Percentiles rank a stretch among this genome's conserved stretches.
phyloP scores from a whole-genome alignment of 768 basidiomycete species.

The Ephemerocybe angulata region DNA sequence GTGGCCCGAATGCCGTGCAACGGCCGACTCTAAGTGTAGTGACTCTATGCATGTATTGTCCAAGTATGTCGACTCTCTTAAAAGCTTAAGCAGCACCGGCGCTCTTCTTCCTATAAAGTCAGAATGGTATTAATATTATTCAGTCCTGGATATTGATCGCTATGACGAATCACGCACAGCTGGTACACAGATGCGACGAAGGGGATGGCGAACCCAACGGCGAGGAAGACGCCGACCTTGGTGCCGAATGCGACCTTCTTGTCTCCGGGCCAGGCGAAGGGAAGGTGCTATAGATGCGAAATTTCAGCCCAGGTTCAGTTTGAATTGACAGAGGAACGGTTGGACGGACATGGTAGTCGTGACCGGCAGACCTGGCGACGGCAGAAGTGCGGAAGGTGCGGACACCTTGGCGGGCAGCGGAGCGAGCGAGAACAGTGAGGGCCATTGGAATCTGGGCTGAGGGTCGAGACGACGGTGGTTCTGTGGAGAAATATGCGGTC shows the following conservation, averaged over 20 bases:
- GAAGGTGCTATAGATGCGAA: conserved; percentile 43
- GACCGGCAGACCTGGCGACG: conserved; percentile 40
- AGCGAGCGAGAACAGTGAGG: conserved; percentile 40
- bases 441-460: conserved; percentile 36
- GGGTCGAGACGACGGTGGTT: not conserved
- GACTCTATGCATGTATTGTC: conserved; percentile 3
- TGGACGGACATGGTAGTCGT: conserved; percentile 51
- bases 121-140: conserved; percentile 3
- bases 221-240: conserved; percentile 47
- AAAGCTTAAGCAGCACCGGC: conserved; percentile 27
- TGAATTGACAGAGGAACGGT: not conserved
- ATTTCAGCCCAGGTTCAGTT: conserved; percentile 4
- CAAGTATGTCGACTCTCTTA: conserved; percentile 3
- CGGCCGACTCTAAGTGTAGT: not conserved
- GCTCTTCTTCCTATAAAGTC: conserved; percentile 40
- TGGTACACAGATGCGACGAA: conserved; percentile 60
- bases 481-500: not conserved
- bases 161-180: conserved; percentile 46
- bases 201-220: conserved; percentile 61
- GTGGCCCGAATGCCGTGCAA: not conserved
- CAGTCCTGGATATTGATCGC: conserved; percentile 1
- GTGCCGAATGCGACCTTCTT: conserved; percentile 47
- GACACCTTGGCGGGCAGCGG: conserved; percentile 32
- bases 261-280: conserved; percentile 50
- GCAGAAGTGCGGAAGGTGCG: conserved; percentile 39